A percentile compares a stretch with the other conserved stretches of the same genome.
These are phyloP conservation scores for Lactuca sativa DNA, from an alignment of 129 eudicot genomes.

Conservation along the genomic window DNA sequence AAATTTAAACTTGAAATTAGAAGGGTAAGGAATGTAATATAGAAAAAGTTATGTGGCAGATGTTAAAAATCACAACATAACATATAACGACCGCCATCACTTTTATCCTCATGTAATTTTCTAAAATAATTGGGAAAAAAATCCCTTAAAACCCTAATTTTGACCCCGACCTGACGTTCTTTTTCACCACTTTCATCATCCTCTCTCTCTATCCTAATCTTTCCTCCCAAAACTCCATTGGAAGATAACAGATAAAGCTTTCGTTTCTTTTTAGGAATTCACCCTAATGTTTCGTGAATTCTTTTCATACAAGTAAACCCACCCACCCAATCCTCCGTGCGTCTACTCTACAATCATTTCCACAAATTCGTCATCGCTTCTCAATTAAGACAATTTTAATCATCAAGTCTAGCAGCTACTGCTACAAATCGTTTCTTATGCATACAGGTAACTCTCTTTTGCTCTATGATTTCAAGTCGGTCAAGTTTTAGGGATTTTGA, in stretches of 20 bases:
- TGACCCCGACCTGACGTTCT: conserved; percentile 22
- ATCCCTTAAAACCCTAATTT: conserved; percentile 30
- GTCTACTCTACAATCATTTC: conserved; percentile 17
- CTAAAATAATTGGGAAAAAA: conserved; percentile 1
- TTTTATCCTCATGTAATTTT: not conserved
- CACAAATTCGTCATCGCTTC: conserved; percentile 6
- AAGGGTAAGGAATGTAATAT: not conserved
- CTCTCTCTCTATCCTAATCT: conserved; percentile 39
- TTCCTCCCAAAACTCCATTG: conserved; percentile 33
- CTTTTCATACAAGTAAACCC: conserved; percentile 15
- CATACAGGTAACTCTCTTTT: conserved; percentile 13
- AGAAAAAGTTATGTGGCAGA: not conserved
- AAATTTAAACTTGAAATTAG: not conserved
- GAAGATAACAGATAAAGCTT: conserved; percentile 35
- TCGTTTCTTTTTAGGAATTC: conserved; percentile 8
- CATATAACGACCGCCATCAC: not conserved
- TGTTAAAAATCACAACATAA: not conserved
- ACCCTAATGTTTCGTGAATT: conserved; percentile 1
- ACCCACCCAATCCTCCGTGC: conserved; percentile 19
- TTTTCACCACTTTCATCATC: conserved; percentile 31
- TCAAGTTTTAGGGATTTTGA: conserved; percentile 18
- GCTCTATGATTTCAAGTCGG: not conserved
- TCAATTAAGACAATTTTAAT: conserved; percentile 2
- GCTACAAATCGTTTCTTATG: conserved; percentile 7
- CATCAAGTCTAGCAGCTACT: not conserved